phyloP scores from a whole-genome alignment of 139 green algal genomes.

The Yamagishiella unicocca region DNA sequence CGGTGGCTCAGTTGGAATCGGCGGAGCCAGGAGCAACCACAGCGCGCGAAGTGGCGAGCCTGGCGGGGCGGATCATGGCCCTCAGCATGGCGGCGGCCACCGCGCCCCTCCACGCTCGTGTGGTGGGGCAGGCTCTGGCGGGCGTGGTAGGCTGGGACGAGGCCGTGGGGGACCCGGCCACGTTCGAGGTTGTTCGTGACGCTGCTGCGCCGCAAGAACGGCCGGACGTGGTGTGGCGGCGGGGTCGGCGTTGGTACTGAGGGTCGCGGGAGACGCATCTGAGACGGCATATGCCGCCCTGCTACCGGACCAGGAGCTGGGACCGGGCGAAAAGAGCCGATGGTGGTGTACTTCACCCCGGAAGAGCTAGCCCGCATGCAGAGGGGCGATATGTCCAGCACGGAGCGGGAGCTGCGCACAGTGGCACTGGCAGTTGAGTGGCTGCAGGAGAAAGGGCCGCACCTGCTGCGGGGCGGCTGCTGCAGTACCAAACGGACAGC shows the following conservation, averaged over 20 bases:
- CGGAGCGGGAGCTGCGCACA: neutral
- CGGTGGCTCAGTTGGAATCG: neutral
- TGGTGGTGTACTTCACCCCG: neutral
- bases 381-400: neutral
- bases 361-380: neutral
- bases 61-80: constrained; percentile 15
- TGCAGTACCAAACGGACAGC: constrained; percentile 31
- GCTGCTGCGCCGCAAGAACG: neutral
- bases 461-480: neutral
- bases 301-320: neutral
- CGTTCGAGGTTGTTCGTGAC: neutral
- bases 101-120: neutral
- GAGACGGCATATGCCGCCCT: neutral
- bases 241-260: neutral
- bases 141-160: neutral
- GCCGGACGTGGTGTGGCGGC: no score
- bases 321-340: neutral
- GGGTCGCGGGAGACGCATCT: constrained; percentile 24
- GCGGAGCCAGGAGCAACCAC: neutral
- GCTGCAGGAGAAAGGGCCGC: neutral
- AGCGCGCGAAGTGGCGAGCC: neutral
- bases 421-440: neutral
- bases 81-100: neutral
- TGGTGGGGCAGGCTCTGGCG: neutral
- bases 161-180: neutral